Percentiles rank a stretch among this genome's conserved stretches.
Conservation (phyloP, 108 stramenopile species). For the Nitzschia sp. region DNA sequence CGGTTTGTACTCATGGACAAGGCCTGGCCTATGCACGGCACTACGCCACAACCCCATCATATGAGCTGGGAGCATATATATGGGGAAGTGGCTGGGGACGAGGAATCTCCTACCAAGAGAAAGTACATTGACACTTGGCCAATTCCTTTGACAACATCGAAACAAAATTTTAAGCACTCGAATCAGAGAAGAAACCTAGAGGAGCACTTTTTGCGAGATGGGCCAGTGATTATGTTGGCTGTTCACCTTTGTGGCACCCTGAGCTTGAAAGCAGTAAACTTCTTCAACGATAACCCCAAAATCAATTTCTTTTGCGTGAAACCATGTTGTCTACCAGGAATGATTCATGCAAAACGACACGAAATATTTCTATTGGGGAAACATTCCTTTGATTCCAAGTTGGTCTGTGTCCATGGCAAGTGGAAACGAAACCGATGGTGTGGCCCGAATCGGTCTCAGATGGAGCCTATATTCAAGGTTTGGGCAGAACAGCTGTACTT, state of each 20-base stretch:
- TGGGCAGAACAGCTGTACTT: conserved; percentile 51
- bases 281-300: conserved; percentile 54
- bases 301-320: conserved; percentile 52
- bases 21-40: conserved; percentile 54
- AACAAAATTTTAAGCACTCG: conserved; percentile 52
- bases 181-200: conserved; percentile 32
- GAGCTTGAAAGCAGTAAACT: conserved; percentile 51
- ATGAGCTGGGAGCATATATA: conserved; percentile 65
- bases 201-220: conserved; percentile 23
- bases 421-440: conserved; percentile 54
- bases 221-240: conserved; percentile 52
- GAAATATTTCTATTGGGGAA: conserved; percentile 43
- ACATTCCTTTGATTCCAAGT: conserved; percentile 53
- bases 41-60: conserved; percentile 40
- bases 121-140: conserved; percentile 62
- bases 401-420: conserved; percentile 51
- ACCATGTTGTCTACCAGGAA: conserved; percentile 66
- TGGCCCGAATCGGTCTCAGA: conserved; percentile 47
- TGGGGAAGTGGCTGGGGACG: conserved; percentile 10
- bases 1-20: conserved; percentile 57
- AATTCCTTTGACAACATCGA: conserved; percentile 52
- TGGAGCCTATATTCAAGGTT: conserved; percentile 38
- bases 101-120: background rate
- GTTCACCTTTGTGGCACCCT: conserved; percentile 69
- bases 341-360: conserved; percentile 56